Evolutionary conservation across 2,329 filamentous ascomycete species (phyloP), one percentile per base, ranked within the genome.

Genomic region (Colletotrichum filicis): DNA sequence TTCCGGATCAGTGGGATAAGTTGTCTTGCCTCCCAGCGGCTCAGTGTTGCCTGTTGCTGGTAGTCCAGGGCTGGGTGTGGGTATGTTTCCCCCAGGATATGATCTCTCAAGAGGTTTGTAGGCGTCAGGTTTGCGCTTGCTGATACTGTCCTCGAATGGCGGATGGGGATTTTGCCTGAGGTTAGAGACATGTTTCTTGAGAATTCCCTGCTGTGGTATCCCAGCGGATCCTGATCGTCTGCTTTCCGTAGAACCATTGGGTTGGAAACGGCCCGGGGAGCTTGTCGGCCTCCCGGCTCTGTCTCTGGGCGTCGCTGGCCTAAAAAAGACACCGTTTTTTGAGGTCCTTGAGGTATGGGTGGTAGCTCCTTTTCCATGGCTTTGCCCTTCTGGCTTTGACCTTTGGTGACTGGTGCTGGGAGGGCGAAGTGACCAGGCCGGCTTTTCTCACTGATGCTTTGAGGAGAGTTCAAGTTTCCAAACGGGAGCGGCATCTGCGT

Each of bases 271-370:
- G 11, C 66, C 59, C 28, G 66, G 53, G 53, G 59, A 53, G 55
- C 66, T 64, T 37, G 58, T 53, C 24, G 65, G 70, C 46, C 58
- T 60, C 30, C 55, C 42, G 59, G 42, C 16, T 53, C 58, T 32
- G 30, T 16, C 42, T 46, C 49, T 32, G 5, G 68, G 55, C 53
- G 16, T 32, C 46, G 59, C 49, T 55, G 30, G 30, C 59, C 74
- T 77, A 77, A 77, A 77, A 77, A 78, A 78, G 75, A 65, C 30
- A 42, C 61, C 26, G 26, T 26, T 26, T 62, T 46, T 24, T 16
- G 35, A 32, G 14, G n/a, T 14, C 30, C 56, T 52, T 32, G 55
- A 19, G 28, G 32, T 6, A 14, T 37, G 1, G 24, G 26, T 11
- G 30, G 66, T 19, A 56, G 55, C 28, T 26, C 49, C 22, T 68